These are phyloP conservation scores for Bimuria novae-zelandiae DNA, from an alignment of 2,329 filamentous ascomycete genomes.

Conservation along the genomic window DNA sequence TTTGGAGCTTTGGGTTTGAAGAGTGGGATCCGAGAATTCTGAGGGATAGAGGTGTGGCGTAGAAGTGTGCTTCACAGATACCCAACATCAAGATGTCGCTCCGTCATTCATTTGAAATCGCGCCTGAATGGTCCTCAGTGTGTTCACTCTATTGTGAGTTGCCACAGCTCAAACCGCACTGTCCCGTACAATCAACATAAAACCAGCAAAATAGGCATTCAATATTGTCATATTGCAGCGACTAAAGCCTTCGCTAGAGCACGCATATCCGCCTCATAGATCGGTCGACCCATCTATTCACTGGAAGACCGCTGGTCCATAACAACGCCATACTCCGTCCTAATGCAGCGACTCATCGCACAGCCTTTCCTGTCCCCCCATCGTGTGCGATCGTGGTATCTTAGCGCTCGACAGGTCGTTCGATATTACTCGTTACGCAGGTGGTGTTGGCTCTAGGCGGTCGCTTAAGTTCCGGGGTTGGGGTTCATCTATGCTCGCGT, in stretches of 20 bases:
- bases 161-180: no score
- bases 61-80: not conserved
- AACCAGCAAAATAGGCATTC: no score
- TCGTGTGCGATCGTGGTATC: slow-evolving; percentile 1
- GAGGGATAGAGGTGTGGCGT: not conserved
- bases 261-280: slow-evolving; percentile 1
- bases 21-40: slow-evolving; percentile 20
- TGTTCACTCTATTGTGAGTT: no score
- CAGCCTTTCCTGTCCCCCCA: not conserved
- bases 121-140: no score
- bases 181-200: no score
- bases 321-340: slow-evolving; percentile 8
- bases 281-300: slow-evolving; percentile 1
- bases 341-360: slow-evolving; percentile 4
- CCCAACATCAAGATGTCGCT: no score
- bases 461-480: slow-evolving; percentile 72
- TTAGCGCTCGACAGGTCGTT: slow-evolving; percentile 4
- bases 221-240: slow-evolving; percentile 8
- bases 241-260: slow-evolving; percentile 6
- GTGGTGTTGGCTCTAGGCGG: slow-evolving; percentile 5
- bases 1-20: slow-evolving; percentile 50
- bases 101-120: no score
- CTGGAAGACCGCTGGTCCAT: slow-evolving; percentile 2
- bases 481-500: slow-evolving; percentile 83
- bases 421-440: slow-evolving; percentile 7